A percentile compares a stretch with the other conserved stretches of the same genome.
Conservation (phyloP, 73 alveolate species). For the Tetrahymena borealis region DNA sequence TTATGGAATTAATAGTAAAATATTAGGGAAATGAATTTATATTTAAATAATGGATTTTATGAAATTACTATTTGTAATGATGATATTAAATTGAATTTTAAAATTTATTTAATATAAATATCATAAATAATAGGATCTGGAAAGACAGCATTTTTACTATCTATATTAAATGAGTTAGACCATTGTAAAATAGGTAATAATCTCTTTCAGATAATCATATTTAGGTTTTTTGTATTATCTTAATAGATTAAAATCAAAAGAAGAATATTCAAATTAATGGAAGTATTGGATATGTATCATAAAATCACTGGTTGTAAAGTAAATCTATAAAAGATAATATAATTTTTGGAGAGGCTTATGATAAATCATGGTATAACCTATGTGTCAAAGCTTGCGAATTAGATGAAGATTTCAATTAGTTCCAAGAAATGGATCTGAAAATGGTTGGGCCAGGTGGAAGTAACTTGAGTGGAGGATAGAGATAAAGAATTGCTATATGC, state of each 20-base stretch:
- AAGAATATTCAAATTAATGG: constrained; percentile 47
- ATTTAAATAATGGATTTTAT: too few relatives aligned
- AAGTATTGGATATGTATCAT: constrained; percentile 37
- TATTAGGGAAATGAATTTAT: too few relatives aligned
- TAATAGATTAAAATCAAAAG: not conserved
- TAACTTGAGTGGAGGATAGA: constrained; percentile 73
- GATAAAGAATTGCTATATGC: constrained; percentile 59
- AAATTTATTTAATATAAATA: not conserved
- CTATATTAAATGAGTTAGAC: constrained; percentile 2
- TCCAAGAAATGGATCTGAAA: constrained; percentile 53
- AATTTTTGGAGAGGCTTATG: constrained; percentile 40
- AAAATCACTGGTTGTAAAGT: constrained; percentile 65
- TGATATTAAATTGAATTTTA: not conserved
- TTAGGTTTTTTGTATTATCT: not conserved
- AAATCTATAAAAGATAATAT: constrained; percentile 59
- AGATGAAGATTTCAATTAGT: constrained; percentile 44
- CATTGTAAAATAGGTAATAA: not conserved
- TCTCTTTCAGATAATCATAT: not conserved
- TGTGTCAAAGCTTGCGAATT: constrained; percentile 51
- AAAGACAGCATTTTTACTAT: not conserved
- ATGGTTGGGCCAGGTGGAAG: constrained; percentile 73
- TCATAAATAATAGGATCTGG: not conserved
- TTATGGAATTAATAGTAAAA: too few relatives aligned
- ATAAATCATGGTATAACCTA: constrained; percentile 40
- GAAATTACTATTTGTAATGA: too few relatives aligned